Base-by-base conservation (phyloP, 306 rosid species). In the Quercus aquifolioides region DNA sequence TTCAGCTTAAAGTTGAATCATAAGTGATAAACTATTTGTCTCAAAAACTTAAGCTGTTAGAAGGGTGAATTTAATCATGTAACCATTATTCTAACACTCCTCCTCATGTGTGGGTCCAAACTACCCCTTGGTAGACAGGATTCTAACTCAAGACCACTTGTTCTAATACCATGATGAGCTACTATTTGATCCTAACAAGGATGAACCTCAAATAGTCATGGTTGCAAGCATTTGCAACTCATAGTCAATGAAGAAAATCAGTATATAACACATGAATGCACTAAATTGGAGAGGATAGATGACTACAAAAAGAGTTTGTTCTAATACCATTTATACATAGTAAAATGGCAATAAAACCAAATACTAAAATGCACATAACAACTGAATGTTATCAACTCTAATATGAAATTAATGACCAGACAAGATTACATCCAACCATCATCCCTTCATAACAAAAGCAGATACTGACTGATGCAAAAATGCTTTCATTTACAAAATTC, bases 221-320 rank as follows among this genome's bases (percentile, higher is more conserved):
- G 71, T 67, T 67, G 72, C 72, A 59, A 59, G 31, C 31, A 59
- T 59, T 59, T 59, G 67, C 28, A 28, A 63, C 21, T 63, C 69
- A 0, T 13, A 28, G n/a, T 13, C 69, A 63, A 26, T 63, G 30
- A 28, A 21, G 12, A 21, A 58, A 58, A 1, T 19, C n/a, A 18
- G 15, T 67, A 26, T 67, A 67, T 67, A 35, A 18, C 7, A 4
- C 38, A 31, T 11, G 23, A 67, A 17, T 30, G 43, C 41, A 64
- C 43, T 64, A 64, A 64, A 28, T 10, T 0, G 70, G 7, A 28
- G 70, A 21, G 70, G 5, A 64, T 31, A 30, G 46, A 30, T 64
- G 43, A 5, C 70, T 5, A 31, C 70, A 23, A 12, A 23, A 11
- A 21, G 65, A 59, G 64, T 21, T 58, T 0, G 1, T 21, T 58